Evolutionary conservation across 257 asterid species (phyloP).

Genomic region (Salvia splendens): DNA sequence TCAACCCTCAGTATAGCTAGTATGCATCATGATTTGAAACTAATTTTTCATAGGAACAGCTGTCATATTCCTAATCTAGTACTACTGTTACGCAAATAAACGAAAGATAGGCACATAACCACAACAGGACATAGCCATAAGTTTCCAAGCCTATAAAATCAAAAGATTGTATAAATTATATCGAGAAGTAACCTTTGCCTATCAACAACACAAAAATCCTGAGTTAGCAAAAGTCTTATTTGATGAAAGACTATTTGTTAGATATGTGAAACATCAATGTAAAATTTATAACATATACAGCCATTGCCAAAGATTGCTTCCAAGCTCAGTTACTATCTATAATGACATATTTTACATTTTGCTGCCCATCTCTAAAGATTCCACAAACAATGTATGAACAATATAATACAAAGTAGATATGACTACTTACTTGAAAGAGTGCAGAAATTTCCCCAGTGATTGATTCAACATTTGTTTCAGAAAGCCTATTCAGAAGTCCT

Average conservation of each 20-base stretch:
- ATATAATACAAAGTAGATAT: conserved; percentile 20
- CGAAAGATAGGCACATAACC: background rate
- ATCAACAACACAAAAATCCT: background rate
- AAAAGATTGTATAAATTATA: background rate
- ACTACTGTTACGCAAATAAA: background rate
- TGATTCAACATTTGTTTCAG: conserved; percentile 83
- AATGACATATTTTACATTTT: conserved; percentile 6
- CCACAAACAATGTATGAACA: conserved; percentile 14
- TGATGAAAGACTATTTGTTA: background rate
- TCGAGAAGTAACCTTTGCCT: background rate
- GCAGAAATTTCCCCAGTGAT: conserved; percentile 64
- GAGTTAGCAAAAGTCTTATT: conserved; percentile 13
- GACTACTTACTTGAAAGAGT: conserved; percentile 46
- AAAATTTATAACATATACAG: conserved; percentile 3
- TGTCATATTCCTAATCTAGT: conserved; percentile 1
- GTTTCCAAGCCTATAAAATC: background rate
- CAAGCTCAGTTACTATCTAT: conserved; percentile 6
- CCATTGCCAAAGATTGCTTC: background rate
- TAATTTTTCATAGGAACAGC: background rate
- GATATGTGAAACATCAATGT: background rate
- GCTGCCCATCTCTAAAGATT: background rate
- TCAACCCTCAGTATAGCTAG: background rate
- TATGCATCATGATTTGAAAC: background rate
- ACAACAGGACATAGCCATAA: background rate
- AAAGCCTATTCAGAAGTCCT: conserved; percentile 85